Conservation (phyloP, 148 eudicot genomes). For the Camellia sinensis region DNA sequence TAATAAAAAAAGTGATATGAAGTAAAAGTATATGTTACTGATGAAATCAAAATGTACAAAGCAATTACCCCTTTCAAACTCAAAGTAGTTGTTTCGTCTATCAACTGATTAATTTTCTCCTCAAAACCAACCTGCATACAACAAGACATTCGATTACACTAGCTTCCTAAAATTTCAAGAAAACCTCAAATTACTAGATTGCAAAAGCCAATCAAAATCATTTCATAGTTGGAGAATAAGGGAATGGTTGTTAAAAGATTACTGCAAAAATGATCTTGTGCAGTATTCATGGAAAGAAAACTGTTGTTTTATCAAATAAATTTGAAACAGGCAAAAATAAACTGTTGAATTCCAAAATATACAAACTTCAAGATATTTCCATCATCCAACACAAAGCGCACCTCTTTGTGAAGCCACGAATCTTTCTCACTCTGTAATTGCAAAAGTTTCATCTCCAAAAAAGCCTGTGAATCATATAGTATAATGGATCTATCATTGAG, state of each 20-base stretch:
- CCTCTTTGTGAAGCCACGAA: slow-evolving; percentile 77
- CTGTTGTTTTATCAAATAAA: not conserved
- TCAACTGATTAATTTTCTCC: slow-evolving; percentile 47
- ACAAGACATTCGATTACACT: slow-evolving; percentile 9
- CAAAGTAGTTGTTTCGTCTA: slow-evolving; percentile 44
- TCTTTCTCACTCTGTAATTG: slow-evolving; percentile 53
- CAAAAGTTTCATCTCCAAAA: slow-evolving; percentile 41
- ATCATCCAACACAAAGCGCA: slow-evolving; percentile 13
- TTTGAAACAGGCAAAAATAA: too few relatives aligned
- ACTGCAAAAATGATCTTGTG: not conserved
- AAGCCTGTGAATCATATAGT: slow-evolving; percentile 39
- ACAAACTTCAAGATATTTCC: not conserved
- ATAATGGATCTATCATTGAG: not conserved
- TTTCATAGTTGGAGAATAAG: not conserved
- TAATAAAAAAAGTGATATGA: not conserved
- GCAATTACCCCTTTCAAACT: slow-evolving; percentile 41
- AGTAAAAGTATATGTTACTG: not conserved
- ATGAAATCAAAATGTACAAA: not conserved
- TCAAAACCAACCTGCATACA: slow-evolving; percentile 46
- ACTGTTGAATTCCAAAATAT: too few relatives aligned
- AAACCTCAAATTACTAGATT: not conserved
- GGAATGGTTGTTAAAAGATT: not conserved
- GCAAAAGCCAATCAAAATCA: not conserved
- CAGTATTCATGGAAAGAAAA: not conserved
- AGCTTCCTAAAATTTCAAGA: not conserved